Evolutionary conservation across 2,329 filamentous ascomycete species (phyloP).

Genomic region (Colletotrichum chlorophyti): DNA sequence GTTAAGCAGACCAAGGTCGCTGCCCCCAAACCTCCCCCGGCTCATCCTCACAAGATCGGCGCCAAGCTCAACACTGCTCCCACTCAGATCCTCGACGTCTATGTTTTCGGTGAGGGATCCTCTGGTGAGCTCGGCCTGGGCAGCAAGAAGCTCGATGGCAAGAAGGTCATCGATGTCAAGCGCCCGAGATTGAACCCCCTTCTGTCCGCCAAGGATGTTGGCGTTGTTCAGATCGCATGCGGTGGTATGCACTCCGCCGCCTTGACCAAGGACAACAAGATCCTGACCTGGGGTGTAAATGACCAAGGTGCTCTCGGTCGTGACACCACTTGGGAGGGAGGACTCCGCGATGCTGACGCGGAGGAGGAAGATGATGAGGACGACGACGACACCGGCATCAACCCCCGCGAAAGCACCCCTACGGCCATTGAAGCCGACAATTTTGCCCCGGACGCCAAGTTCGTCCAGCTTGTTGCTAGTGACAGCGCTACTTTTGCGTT

Average conservation of each 20-base stretch:
- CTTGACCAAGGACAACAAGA: slow-evolving; percentile 80
- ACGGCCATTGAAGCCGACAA: slow-evolving; percentile 62
- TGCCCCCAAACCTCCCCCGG: slow-evolving; percentile 22
- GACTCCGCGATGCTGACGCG: slow-evolving; percentile 61
- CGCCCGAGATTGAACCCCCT: slow-evolving; percentile 73
- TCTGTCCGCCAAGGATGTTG: slow-evolving; percentile 61
- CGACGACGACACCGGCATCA: slow-evolving; percentile 71
- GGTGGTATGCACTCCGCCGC: slow-evolving; percentile 85
- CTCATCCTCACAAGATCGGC: slow-evolving; percentile 28
- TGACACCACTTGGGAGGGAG: slow-evolving; percentile 72
- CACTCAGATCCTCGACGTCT: slow-evolving; percentile 71
- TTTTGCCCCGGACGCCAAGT: slow-evolving; percentile 68
- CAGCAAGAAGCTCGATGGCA: slow-evolving; percentile 64
- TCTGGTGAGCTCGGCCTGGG: slow-evolving; percentile 86
- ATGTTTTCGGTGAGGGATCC: slow-evolving; percentile 80
- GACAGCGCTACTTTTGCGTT: slow-evolving; percentile 80
- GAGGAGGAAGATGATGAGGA: slow-evolving; percentile 41
- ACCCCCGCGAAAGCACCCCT: slow-evolving; percentile 76
- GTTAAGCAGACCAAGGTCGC: slow-evolving; percentile 24
- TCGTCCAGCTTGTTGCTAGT: slow-evolving; percentile 71
- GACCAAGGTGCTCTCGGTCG: slow-evolving; percentile 83
- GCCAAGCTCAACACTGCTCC: slow-evolving; percentile 63
- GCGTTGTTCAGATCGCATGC: slow-evolving; percentile 77
- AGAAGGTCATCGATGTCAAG: slow-evolving; percentile 74
- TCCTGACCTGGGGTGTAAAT: slow-evolving; percentile 88